phyloP scores from a whole-genome alignment of 345 rosid genomes.

The Pistacia vera region DNA sequence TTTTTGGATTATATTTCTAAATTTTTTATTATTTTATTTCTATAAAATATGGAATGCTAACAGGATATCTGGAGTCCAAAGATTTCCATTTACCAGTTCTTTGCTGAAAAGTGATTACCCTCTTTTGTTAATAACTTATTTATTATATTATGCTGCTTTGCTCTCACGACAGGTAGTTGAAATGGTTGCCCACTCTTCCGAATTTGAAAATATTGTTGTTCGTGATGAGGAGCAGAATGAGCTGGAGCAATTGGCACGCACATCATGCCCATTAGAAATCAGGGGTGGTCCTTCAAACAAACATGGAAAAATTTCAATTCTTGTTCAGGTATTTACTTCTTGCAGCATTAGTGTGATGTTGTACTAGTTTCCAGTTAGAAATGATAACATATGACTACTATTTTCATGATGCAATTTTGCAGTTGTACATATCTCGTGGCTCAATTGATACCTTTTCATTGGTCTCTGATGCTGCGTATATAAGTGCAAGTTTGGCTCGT shows the following conservation, averaged over 20 bases:
- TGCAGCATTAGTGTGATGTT: slow-evolving; percentile 17
- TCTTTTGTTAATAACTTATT: slow-evolving; percentile 13
- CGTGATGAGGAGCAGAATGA: slow-evolving; percentile 98
- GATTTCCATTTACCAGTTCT: not conserved
- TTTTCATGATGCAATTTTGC: slow-evolving; percentile 41
- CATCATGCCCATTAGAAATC: slow-evolving; percentile 85
- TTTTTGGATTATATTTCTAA: slow-evolving; percentile 14
- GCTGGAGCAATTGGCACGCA: slow-evolving; percentile 75
- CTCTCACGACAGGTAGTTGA: slow-evolving; percentile 64
- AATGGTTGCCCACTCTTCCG: slow-evolving; percentile 98
- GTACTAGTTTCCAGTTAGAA: slow-evolving; percentile 21
- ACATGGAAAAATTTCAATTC: slow-evolving; percentile 96
- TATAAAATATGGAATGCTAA: not conserved
- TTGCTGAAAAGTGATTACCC: not conserved
- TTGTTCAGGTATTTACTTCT: slow-evolving; percentile 70
- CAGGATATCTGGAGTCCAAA: not conserved
- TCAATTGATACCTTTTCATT: slow-evolving; percentile 89
- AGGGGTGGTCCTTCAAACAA: slow-evolving; percentile 93
- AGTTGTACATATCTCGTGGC: slow-evolving; percentile 96
- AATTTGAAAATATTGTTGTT: slow-evolving; percentile 94
- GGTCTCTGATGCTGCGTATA: slow-evolving; percentile 93
- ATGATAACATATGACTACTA: slow-evolving; percentile 22
- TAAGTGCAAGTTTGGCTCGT: slow-evolving; percentile 98
- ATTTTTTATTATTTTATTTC: not conserved
- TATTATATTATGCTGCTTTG: slow-evolving; percentile 20